Percentiles rank a stretch among this genome's conserved stretches.
Conservation (phyloP, 306 rosid genomes). For the Acacia crassicarpa region DNA sequence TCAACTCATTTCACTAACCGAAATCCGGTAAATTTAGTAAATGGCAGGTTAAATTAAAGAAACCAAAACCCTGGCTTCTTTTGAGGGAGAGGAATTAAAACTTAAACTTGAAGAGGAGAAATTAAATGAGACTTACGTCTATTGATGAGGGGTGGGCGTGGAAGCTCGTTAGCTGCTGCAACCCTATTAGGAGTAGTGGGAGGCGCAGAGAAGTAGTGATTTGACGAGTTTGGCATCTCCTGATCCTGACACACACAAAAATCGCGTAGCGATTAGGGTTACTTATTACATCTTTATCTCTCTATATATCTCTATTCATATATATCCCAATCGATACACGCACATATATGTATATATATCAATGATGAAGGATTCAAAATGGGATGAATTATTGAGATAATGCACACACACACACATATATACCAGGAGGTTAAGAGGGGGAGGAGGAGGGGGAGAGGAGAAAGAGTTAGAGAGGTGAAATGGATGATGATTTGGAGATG, state of each 20-base stretch:
- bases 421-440: conserved; percentile 72
- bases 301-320: not conserved
- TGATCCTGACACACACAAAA: conserved; percentile 40
- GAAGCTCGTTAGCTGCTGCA: conserved; percentile 60
- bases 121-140: conserved; percentile 62
- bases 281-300: too few relatives aligned
- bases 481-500: conserved; percentile 66
- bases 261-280: not conserved
- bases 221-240: conserved; percentile 66
- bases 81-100: not conserved
- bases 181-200: conserved; percentile 48
- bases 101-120: not conserved
- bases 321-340: too few relatives aligned
- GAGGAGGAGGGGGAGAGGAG: conserved; percentile 72
- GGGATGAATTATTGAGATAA: not conserved
- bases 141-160: conserved; percentile 74
- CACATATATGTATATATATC: not conserved
- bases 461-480: conserved; percentile 82
- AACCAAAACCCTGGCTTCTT: not conserved
- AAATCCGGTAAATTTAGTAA: not conserved
- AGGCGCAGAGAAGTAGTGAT: conserved; percentile 46
- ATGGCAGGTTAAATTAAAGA: not conserved
- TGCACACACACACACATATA: not conserved
- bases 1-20: not conserved
- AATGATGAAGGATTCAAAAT: not conserved